These are phyloP conservation scores for Sarocladium strictum DNA, from an alignment of 2,329 filamentous ascomycete species.

Conservation along the genomic window DNA sequence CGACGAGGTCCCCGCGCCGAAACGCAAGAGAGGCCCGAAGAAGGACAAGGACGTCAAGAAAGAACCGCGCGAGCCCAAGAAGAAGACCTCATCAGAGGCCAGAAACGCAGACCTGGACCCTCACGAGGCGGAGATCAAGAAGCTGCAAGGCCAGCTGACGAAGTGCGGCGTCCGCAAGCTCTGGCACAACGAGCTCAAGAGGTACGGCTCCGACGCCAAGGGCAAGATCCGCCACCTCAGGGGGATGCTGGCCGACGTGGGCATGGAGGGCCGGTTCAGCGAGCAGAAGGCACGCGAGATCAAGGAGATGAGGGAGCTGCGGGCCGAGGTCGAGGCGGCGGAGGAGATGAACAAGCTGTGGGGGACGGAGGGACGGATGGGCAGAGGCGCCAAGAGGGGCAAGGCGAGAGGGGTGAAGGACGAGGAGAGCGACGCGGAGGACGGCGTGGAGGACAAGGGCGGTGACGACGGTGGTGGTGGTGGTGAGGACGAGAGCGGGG, in stretches of 20 bases:
- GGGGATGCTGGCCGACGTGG: constrained; percentile 69
- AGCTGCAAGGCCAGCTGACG: constrained; percentile 74
- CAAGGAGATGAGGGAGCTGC: constrained; percentile 78
- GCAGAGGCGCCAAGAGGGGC: constrained; percentile 35
- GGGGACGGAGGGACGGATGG: constrained; percentile 45
- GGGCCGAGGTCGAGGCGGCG: constrained; percentile 77
- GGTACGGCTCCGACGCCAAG: constrained; percentile 61
- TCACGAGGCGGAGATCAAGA: constrained; percentile 77
- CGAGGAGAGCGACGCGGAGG: constrained; percentile 26
- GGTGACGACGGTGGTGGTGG: constrained; percentile 19
- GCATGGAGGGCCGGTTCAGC: constrained; percentile 86
- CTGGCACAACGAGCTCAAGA: constrained; percentile 79
- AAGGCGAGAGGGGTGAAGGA: constrained; percentile 24
- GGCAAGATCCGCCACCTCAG: constrained; percentile 81
- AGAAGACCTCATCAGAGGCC: constrained; percentile 26
- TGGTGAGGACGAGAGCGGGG: constrained; percentile 22
- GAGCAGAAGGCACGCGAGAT: constrained; percentile 79
- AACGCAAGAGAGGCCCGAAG: constrained; percentile 35
- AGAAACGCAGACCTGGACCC: constrained; percentile 38
- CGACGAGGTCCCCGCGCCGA: constrained; percentile 61
- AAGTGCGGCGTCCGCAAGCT: constrained; percentile 93
- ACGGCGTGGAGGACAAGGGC: constrained; percentile 17
- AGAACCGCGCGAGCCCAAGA: constrained; percentile 32
- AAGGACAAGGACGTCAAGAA: constrained; percentile 21
- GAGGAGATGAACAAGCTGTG: constrained; percentile 75